Evolutionary conservation across 2,329 filamentous ascomycete genomes (phyloP).

Genomic region (Fusarium burgessii): DNA sequence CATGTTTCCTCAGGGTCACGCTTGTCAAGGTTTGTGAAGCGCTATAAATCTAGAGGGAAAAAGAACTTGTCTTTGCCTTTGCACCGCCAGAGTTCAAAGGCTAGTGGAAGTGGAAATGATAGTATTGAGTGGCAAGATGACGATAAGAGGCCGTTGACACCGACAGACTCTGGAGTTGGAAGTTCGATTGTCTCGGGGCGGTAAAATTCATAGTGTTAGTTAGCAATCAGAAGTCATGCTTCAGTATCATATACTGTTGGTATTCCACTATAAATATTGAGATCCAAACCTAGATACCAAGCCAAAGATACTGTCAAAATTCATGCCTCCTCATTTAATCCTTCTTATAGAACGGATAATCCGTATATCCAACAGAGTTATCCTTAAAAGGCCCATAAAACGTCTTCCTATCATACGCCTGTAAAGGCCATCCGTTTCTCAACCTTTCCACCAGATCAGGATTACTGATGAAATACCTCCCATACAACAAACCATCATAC

Average conservation of each 20-base stretch:
- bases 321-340: not conserved
- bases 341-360: constrained; percentile 47
- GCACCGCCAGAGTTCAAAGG: not conserved
- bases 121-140: not conserved
- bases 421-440: constrained; percentile 54
- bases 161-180: constrained; percentile 20
- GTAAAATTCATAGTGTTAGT: not conserved
- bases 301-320: rapidly evolving
- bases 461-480: constrained; percentile 61
- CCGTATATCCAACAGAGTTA: constrained; percentile 50
- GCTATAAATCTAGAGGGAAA: not conserved
- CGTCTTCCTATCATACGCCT: constrained; percentile 56
- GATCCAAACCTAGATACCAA: not conserved
- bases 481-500: constrained; percentile 62
- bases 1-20: constrained; percentile 11
- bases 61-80: not conserved
- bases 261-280: not conserved
- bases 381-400: constrained; percentile 59
- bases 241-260: no score
- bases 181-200: constrained; percentile 9
- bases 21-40: not conserved
- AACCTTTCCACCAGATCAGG: constrained; percentile 61
- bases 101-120: not conserved
- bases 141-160: constrained; percentile 5
- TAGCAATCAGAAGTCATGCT: not conserved